Percentiles rank a stretch among this genome's conserved stretches.
Evolutionary conservation across 2,329 filamentous ascomycete genomes (phyloP).

Genomic region (Emydomyces testavorans): DNA sequence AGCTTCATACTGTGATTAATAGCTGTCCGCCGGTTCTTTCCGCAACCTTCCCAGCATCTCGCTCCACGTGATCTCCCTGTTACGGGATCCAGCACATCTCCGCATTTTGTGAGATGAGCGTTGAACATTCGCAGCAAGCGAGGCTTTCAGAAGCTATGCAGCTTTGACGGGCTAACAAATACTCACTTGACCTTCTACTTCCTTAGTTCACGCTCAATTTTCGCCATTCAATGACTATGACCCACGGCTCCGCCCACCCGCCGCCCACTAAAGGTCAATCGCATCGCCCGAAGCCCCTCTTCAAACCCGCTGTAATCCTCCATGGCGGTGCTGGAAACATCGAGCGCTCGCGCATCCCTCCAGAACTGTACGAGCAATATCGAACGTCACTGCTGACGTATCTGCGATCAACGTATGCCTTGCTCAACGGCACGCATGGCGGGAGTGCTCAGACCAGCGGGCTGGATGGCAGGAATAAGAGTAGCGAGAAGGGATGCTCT

Average conservation of each 20-base stretch:
- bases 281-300: conserved; percentile 15
- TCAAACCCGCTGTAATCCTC: conserved; percentile 52
- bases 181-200: not conserved
- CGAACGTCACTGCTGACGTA: conserved; percentile 51
- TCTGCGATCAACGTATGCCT: conserved; percentile 39
- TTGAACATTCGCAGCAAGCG: not conserved
- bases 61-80: not conserved
- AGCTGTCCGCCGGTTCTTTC: not conserved
- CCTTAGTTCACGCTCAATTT: not conserved
- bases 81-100: not conserved
- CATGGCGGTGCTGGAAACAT: conserved; percentile 66
- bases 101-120: not conserved
- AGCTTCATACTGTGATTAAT: not conserved
- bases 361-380: conserved; percentile 48
- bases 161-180: not conserved
- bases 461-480: not conserved
- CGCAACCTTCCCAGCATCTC: not conserved
- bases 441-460: not conserved
- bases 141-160: not conserved
- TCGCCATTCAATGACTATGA: not conserved
- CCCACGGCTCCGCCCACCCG: not conserved
- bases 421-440: conserved; percentile 24
- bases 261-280: not conserved
- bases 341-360: conserved; percentile 47
- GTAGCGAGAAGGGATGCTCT: conserved; percentile 34